These are phyloP conservation scores for Alternaria solani DNA, from an alignment of 2,329 filamentous ascomycete genomes.

Conservation along the genomic window DNA sequence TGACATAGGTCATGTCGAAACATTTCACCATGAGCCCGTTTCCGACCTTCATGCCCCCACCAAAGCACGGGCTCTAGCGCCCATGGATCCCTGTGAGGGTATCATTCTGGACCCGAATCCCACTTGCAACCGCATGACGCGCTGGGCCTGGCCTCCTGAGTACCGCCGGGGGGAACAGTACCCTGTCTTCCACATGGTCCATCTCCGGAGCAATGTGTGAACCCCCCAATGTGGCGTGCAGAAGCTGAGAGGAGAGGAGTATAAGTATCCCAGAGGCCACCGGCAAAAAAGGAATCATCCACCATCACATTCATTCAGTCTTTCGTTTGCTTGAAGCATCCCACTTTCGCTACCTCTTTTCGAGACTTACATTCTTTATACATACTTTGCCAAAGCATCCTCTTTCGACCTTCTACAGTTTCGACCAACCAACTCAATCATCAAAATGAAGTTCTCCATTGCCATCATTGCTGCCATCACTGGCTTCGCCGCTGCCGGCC, in stretches of 20 bases:
- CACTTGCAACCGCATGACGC: slow-evolving; percentile 2
- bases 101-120: neutral
- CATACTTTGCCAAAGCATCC: slow-evolving; percentile 25
- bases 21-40: neutral
- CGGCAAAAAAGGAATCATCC: slow-evolving; percentile 15
- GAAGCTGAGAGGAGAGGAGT: neutral
- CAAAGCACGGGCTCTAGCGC: neutral
- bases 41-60: neutral
- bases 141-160: slow-evolving; percentile 1
- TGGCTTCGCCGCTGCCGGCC: slow-evolving; percentile 41
- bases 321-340: slow-evolving; percentile 37
- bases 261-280: slow-evolving; percentile 21
- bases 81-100: neutral
- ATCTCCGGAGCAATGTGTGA: neutral
- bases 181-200: slow-evolving; percentile 7
- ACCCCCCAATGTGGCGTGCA: neutral
- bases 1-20: neutral
- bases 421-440: slow-evolving; percentile 17
- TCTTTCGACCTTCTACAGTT: slow-evolving; percentile 24
- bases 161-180: neutral
- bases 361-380: slow-evolving; percentile 28
- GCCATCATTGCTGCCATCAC: slow-evolving; percentile 35
- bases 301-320: slow-evolving; percentile 30
- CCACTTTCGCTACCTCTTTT: slow-evolving; percentile 26
- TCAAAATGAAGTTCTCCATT: slow-evolving; percentile 48